Evolutionary conservation across 495 filamentous ascomycete genomes (phyloP), one percentile per base, ranked within the genome.

Genomic region (Daldinia decipiens): DNA sequence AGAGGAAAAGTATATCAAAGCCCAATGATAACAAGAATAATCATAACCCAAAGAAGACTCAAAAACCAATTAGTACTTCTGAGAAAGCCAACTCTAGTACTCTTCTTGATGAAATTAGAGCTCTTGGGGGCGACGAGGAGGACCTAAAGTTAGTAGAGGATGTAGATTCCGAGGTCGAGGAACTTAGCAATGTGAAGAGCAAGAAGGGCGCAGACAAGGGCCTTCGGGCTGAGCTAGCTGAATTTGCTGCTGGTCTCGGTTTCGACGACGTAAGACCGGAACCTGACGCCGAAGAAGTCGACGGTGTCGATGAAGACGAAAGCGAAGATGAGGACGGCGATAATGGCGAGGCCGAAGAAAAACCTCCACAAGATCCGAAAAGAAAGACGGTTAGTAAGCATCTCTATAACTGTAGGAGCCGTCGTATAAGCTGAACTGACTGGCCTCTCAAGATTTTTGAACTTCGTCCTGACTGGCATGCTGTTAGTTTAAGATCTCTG

Each of bases 381-480:
- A 74, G 78, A 69, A 82, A 79, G 71, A 74, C 77, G 82, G 81
- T 80, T 62, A 83, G 81, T 83, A 78, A 65, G 73, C 65, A 62
- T 75, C 54, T 74, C 53, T 68, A 24, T 47, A 53, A n/a, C 17
- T 55, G 24, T 21, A 21, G 19, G 43, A 57, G 21, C 45, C 50
- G 15, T 24, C 26, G 38, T 55, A 26, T 51, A 45, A 29, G 31
- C 60, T 69, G 40, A 59, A 64, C 76, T 79, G 65, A 77, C 71
- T 70, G 39, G 53, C 55, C 51, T 61, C 29, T 5, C 21, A 63
- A 95, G 92, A 81, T 88, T 12, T 90, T 97, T 71, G 82, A 87
- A 65, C 91, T 93, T 38, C 86, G 91, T 62, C 88, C 93, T 52
- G 94, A 97, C 74, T 98, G 95, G 95, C 91, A 97, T 77, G 85